Conservation (phyloP, 78 protist genomes). For the Chrysochromulina parva region DNA sequence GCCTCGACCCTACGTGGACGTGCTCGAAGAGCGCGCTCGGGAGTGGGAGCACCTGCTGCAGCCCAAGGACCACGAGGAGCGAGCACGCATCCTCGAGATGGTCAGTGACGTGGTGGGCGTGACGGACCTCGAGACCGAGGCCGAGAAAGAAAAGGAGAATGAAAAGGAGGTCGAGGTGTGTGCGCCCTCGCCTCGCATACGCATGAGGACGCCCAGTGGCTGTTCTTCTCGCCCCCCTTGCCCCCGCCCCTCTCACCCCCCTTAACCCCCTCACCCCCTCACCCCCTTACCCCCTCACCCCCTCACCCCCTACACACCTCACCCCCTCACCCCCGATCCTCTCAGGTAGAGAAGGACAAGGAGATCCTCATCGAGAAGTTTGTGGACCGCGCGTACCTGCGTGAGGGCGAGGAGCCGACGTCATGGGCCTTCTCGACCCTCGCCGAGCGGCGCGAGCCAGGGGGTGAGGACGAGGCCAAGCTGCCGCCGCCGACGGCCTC, state of each 20-base stretch:
- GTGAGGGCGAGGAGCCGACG: slow-evolving; percentile 23
- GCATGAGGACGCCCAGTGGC: too few relatives aligned
- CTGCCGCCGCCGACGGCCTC: too few relatives aligned
- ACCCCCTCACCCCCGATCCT: too few relatives aligned
- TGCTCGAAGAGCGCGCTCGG: neutral
- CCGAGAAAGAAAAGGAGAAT: slow-evolving; percentile 30
- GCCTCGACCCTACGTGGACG: neutral
- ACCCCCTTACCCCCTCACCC: too few relatives aligned
- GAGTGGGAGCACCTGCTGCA: neutral
- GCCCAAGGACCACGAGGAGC: neutral
- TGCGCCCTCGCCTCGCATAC: too few relatives aligned
- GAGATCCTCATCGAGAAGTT: slow-evolving; percentile 49
- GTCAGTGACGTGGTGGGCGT: neutral
- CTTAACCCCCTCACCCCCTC: too few relatives aligned
- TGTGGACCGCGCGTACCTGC: slow-evolving; percentile 28
- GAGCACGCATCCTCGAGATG: neutral
- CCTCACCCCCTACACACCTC: too few relatives aligned
- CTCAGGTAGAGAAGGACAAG: slow-evolving; percentile 35
- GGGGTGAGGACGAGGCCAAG: too few relatives aligned
- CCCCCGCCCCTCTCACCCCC: too few relatives aligned
- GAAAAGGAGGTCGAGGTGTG: slow-evolving; percentile 29
- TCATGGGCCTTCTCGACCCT: slow-evolving; percentile 12
- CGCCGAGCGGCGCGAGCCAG: neutral
- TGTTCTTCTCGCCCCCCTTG: too few relatives aligned
- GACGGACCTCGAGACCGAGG: neutral